Base-by-base conservation (phyloP, 768 basidiomycete genomes). In the Mrakia hoshinonis region DNA sequence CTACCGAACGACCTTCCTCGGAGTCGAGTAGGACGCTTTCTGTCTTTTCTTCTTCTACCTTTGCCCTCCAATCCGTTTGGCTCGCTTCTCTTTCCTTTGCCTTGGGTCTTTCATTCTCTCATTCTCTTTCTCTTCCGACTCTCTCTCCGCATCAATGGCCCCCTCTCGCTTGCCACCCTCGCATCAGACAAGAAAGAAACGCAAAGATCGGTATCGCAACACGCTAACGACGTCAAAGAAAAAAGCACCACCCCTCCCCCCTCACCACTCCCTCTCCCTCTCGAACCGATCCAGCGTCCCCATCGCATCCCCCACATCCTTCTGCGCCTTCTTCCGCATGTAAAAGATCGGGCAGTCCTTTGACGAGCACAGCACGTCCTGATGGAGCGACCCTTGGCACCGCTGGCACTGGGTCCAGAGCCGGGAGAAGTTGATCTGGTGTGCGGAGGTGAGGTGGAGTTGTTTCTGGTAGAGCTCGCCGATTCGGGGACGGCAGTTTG, bases 331-430 rank as follows among this genome's bases (percentile, higher is more conserved):
- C 82, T 97, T 97, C 52, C 96, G 83, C 88, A 96, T 92, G 79
- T 99, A 99, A 81, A 94, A 99, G 73, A 98, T 98, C 0, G 96
- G 96, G 75, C 96, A 99, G 80, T 99, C 96, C 77, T 91, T 94
- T 77, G 91, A 93, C 0, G 91, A 90, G 78, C 95, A 99, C 36
- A 99, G 82, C 11, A 98, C 96, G 77, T 99, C 96, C 91, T 96
- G 93, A 81, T 99, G 96, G 61, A 99, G 82, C 22, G 96, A 99
- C 18, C 96, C 96, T 78, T 99, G 96, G 82, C 96, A 99, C 31
- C 96, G 85, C 77, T 99, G 96, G 76, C 96, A 99, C 77, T 98
- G 95, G 1, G 96, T 98, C 96, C 96, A 99, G 29, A 99, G 79
- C 62, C 94, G 85, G 24, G 95, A 90, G 79, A 96, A 98, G 60